A percentile compares a stretch with the other conserved stretches of the same genome.
Conservation (phyloP, 192 early-diverging fungal genomes). For the Funneliformis mosseae region DNA sequence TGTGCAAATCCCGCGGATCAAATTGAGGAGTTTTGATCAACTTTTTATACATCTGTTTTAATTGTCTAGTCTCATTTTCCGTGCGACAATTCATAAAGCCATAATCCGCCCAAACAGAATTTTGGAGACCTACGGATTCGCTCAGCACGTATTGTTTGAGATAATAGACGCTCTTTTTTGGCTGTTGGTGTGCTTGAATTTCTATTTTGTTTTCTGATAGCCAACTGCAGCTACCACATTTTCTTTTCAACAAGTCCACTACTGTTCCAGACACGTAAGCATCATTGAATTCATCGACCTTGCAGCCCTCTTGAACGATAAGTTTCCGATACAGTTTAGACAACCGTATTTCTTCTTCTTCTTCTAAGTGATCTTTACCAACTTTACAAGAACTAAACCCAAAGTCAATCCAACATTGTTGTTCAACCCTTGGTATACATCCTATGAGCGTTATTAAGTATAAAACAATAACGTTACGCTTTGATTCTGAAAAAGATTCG, state of each 20-base stretch:
- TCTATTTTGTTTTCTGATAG: background rate
- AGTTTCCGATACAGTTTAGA: background rate
- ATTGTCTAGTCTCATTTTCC: background rate
- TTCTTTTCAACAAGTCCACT: slow-evolving; percentile 10
- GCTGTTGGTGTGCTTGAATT: background rate
- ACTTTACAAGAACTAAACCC: slow-evolving; percentile 15
- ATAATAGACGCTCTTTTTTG: background rate
- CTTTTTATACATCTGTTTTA: slow-evolving; percentile 4
- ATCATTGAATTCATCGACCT: slow-evolving; percentile 1
- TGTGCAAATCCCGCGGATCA: background rate
- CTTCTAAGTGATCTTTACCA: background rate
- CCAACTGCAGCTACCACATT: background rate
- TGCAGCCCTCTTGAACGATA: slow-evolving; percentile 6
- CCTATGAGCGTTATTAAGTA: background rate
- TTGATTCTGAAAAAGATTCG: background rate
- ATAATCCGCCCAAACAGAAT: background rate
- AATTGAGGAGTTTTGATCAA: background rate
- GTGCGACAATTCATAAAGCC: slow-evolving; percentile 14
- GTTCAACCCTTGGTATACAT: background rate
- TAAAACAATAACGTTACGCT: background rate
- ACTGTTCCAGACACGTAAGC: slow-evolving; percentile 1
- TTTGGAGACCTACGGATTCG: background rate
- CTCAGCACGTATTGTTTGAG: slow-evolving; percentile 1
- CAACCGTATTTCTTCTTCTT: background rate
- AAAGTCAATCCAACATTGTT: background rate